These are phyloP conservation scores for Lasiodiplodia citricola DNA, from an alignment of 2,329 filamentous ascomycete genomes.

Conservation along the genomic window DNA sequence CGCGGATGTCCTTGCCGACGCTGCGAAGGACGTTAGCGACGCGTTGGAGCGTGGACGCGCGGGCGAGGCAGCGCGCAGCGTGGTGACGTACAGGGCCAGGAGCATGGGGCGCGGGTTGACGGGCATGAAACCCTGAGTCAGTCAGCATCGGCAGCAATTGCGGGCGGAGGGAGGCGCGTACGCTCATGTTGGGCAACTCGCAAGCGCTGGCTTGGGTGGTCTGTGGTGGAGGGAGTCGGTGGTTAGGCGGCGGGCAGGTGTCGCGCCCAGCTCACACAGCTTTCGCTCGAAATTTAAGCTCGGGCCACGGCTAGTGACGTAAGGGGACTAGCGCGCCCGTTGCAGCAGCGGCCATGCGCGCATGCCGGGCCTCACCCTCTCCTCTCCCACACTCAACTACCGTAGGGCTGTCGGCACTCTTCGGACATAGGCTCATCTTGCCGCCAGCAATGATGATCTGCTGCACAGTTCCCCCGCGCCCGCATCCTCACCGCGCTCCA, in stretches of 20 bases:
- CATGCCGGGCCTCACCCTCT: neutral
- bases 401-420: neutral
- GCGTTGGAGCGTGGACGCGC: neutral
- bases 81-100: constrained; percentile 75
- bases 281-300: constrained; percentile 25
- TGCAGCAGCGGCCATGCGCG: neutral
- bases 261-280: constrained; percentile 11
- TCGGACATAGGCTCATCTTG: neutral
- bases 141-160: neutral
- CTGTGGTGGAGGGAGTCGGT: neutral
- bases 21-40: constrained; percentile 37
- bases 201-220: neutral
- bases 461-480: neutral
- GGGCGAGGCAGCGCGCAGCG: neutral
- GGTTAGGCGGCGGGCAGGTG: constrained; percentile 1
- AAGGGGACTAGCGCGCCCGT: constrained; percentile 10
- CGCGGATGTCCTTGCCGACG: constrained; percentile 87
- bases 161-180: neutral
- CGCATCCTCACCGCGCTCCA: neutral
- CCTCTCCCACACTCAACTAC: neutral
- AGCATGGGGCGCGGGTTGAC: constrained; percentile 97
- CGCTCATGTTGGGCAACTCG: constrained; percentile 16
- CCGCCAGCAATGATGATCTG: neutral
- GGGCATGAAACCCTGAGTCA: constrained; percentile 70
- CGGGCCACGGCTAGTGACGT: constrained; percentile 4